Conservation (phyloP, 345 rosid species). For the Pistacia integerrima region DNA sequence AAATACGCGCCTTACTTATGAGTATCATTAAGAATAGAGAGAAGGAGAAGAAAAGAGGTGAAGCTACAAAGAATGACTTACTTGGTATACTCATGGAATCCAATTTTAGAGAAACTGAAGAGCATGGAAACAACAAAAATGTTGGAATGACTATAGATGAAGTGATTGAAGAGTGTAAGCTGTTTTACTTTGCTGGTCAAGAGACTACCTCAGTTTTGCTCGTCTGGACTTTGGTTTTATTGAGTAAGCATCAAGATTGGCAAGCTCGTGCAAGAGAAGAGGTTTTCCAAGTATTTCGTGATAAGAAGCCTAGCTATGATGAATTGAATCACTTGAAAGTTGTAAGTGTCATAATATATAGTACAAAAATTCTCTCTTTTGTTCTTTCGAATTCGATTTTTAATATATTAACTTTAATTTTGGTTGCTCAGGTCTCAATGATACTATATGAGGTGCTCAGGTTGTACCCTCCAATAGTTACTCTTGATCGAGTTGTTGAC, state of each 20-base stretch:
- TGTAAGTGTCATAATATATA: slow-evolving; percentile 25
- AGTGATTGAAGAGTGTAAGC: slow-evolving; percentile 62
- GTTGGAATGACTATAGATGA: slow-evolving; percentile 40
- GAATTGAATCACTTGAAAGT: slow-evolving; percentile 47
- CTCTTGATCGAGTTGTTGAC: slow-evolving; percentile 4
- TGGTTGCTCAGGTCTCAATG: slow-evolving; percentile 30
- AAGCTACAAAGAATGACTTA: slow-evolving; percentile 29
- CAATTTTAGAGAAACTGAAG: slow-evolving; percentile 31
- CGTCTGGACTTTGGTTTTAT: slow-evolving; percentile 58
- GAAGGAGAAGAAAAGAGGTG: slow-evolving; percentile 37
- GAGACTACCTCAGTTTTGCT: slow-evolving; percentile 60
- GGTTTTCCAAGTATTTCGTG: slow-evolving; percentile 48
- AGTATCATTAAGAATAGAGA: slow-evolving; percentile 39
- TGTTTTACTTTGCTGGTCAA: slow-evolving; percentile 70
- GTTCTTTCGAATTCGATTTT: no score
- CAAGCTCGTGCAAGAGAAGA: slow-evolving; percentile 63
- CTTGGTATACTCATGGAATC: slow-evolving; percentile 54
- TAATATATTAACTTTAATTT: not conserved
- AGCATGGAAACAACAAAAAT: slow-evolving; percentile 22
- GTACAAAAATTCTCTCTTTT: no score
- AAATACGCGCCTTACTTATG: slow-evolving; percentile 33
- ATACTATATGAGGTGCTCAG: slow-evolving; percentile 42
- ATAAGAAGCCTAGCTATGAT: slow-evolving; percentile 26
- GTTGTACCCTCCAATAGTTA: slow-evolving; percentile 35
- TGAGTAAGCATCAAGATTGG: slow-evolving; percentile 57